Conservation (phyloP, 2,329 filamentous ascomycete genomes). For the Cryphonectria parasitica region DNA sequence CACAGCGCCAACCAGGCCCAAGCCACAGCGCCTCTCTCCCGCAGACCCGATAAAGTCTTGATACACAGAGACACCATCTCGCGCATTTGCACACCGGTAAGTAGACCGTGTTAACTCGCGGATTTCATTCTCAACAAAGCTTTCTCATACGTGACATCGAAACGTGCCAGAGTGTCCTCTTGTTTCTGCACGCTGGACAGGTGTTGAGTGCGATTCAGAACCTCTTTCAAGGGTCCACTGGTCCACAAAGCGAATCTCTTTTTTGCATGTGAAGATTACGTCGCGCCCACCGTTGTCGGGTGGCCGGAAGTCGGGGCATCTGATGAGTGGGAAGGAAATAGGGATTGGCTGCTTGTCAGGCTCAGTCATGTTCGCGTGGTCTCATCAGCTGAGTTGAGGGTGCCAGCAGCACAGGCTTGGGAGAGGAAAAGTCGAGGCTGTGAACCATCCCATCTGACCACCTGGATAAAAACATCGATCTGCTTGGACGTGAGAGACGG, state of each 20-base stretch:
- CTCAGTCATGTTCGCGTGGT: slow-evolving; percentile 8
- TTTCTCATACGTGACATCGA: neutral
- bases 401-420: neutral
- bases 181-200: neutral
- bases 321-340: neutral
- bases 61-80: neutral
- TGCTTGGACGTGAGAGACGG: neutral
- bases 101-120: neutral
- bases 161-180: neutral
- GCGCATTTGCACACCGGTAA: neutral
- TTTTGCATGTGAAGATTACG: slow-evolving; percentile 20
- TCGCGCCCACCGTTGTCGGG: slow-evolving; percentile 1
- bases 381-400: neutral
- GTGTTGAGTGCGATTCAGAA: neutral
- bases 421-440: neutral
- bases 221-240: slow-evolving; percentile 6
- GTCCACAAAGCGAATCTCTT: neutral
- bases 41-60: neutral
- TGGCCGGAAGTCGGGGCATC: slow-evolving; percentile 1
- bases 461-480: neutral
- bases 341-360: neutral
- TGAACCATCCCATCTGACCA: neutral
- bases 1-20: neutral
- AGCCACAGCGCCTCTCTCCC: neutral
- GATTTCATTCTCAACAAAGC: neutral